These are phyloP conservation scores for Thelonectria discophora DNA, from an alignment of 2,329 filamentous ascomycete species.

Conservation along the genomic window DNA sequence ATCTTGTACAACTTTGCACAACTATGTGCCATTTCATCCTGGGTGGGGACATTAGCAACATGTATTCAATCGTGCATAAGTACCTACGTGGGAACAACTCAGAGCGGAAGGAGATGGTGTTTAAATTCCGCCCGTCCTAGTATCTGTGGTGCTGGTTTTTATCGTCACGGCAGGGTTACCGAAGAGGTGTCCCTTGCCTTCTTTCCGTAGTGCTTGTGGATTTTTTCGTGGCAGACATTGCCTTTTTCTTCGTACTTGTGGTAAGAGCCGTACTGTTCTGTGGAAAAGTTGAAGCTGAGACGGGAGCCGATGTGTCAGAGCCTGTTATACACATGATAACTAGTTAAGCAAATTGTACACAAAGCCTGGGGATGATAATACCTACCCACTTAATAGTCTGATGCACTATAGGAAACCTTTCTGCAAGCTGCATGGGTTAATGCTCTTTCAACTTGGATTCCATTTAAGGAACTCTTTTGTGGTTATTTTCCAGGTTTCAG, in stretches of 20 bases:
- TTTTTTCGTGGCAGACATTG: neutral
- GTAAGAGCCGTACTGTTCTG: neutral
- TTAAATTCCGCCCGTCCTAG: neutral
- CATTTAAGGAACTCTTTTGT: neutral
- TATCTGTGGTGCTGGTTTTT: neutral
- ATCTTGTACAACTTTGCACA: neutral
- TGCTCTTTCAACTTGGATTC: neutral
- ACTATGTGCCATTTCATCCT: neutral
- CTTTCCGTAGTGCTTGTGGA: neutral
- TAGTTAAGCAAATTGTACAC: no score
- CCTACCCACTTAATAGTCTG: neutral
- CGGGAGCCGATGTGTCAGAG: neutral
- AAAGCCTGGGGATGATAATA: neutral
- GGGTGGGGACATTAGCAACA: neutral
- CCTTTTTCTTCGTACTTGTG: neutral
- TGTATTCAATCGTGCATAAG: neutral
- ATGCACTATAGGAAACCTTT: neutral
- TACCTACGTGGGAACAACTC: neutral
- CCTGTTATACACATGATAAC: neutral
- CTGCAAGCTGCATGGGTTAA: conserved; percentile 3
- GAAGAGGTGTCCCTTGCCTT: no score
- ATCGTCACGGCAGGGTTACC: neutral
- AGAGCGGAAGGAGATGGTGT: neutral
- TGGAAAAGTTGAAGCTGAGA: neutral
- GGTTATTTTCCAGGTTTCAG: neutral